Evolutionary conservation across 768 basidiomycete genomes (phyloP).

Genomic region (Dioszegia aurantiaca): DNA sequence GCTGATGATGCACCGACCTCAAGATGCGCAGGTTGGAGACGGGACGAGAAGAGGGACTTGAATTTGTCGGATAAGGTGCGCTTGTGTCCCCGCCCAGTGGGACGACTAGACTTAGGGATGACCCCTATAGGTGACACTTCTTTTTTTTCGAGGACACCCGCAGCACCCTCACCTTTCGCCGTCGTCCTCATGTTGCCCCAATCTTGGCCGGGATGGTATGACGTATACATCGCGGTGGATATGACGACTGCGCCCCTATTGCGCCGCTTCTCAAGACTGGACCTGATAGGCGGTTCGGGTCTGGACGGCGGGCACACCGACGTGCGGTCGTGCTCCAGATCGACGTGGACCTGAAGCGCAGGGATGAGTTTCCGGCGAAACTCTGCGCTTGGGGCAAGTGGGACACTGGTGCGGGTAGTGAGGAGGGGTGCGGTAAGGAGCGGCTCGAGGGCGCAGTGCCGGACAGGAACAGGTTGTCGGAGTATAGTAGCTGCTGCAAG

Average conservation of each 20-base stretch:
- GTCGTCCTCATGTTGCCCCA: not conserved
- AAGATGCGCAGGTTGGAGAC: not conserved
- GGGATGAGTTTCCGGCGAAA: conserved; percentile 1
- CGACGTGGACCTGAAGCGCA: not conserved
- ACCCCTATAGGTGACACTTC: not conserved
- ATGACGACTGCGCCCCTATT: conserved; percentile 9
- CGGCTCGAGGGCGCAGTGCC: not conserved
- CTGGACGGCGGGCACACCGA: not conserved
- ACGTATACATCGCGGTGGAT: conserved; percentile 8
- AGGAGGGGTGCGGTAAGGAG: conserved; percentile 1
- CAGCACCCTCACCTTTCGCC: too few relatives aligned
- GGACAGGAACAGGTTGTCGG: conserved; percentile 7
- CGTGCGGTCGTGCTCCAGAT: not conserved
- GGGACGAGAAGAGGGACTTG: conserved; percentile 22
- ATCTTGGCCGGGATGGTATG: conserved; percentile 2
- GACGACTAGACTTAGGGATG: not conserved
- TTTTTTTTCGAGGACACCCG: not conserved
- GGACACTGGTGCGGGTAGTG: too few relatives aligned
- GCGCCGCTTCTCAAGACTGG: conserved; percentile 7
- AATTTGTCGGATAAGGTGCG: conserved; percentile 26
- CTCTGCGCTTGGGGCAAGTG: too few relatives aligned
- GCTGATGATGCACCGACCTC: not conserved
- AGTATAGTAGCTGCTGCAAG: not conserved
- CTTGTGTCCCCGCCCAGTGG: conserved; percentile 16
- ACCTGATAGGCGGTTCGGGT: conserved; percentile 1